These are phyloP conservation scores for Colletotrichum viniferum DNA, from an alignment of 2,329 filamentous ascomycete species.

Conservation along the genomic window DNA sequence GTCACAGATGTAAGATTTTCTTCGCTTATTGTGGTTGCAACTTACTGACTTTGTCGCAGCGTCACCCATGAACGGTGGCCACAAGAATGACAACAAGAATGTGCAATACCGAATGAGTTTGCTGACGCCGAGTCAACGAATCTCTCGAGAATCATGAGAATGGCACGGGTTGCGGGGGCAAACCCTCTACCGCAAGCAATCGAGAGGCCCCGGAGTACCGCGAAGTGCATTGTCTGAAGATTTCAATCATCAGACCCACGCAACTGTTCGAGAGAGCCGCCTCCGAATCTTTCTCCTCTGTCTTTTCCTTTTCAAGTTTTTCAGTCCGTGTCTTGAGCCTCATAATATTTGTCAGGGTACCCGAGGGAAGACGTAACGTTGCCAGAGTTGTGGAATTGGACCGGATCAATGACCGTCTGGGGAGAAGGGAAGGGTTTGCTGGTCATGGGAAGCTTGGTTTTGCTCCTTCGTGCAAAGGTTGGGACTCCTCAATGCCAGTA, in stretches of 20 bases:
- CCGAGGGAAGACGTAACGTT: background rate
- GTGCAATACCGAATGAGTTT: background rate
- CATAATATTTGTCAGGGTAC: background rate
- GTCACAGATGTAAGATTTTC: background rate
- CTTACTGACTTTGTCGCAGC: background rate
- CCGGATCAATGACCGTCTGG: background rate
- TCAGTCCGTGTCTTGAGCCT: background rate
- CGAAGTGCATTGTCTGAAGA: background rate
- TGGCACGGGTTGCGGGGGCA: background rate
- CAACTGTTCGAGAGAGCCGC: background rate
- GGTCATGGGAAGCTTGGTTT: background rate
- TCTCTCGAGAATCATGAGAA: background rate
- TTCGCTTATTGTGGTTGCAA: background rate
- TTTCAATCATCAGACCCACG: background rate
- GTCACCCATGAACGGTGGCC: background rate
- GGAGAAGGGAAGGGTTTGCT: background rate
- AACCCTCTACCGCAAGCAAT: background rate
- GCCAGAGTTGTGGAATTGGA: background rate
- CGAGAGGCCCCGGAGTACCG: background rate
- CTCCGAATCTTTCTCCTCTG: background rate
- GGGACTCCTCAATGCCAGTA: background rate
- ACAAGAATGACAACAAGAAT: background rate
- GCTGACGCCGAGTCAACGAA: background rate
- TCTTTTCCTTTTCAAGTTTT: background rate
- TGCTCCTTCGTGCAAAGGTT: background rate